Percentiles rank a stretch among this genome's conserved stretches.
Evolutionary conservation across 2,329 filamentous ascomycete genomes (phyloP).

Genomic region (Penicillium sp.): DNA sequence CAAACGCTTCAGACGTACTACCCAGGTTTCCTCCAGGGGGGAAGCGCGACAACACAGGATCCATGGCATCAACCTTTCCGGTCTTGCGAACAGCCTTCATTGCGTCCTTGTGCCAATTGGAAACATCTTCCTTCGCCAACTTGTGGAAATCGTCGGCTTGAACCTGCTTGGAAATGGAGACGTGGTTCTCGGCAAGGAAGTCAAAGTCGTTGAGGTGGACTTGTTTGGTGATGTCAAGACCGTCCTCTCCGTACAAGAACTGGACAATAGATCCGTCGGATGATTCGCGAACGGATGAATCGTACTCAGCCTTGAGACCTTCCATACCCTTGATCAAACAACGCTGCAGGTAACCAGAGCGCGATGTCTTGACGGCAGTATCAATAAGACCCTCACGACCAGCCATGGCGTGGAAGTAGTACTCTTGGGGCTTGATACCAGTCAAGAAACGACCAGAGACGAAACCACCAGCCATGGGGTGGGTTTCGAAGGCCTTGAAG

Average conservation of each 20-base stretch:
- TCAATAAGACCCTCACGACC: constrained; percentile 97
- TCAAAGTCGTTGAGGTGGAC: constrained; percentile 88
- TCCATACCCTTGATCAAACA: constrained; percentile 99
- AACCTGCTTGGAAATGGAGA: constrained; percentile 75
- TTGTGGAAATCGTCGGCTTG: constrained; percentile 60
- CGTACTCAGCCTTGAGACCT: constrained; percentile 86
- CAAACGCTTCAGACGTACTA: constrained; percentile 87
- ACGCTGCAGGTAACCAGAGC: constrained; percentile 92
- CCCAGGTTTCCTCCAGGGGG: constrained; percentile 78
- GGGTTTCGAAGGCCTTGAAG: constrained; percentile 88
- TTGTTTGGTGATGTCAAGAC: constrained; percentile 89
- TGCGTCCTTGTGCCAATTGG: constrained; percentile 61
- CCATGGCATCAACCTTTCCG: constrained; percentile 65
- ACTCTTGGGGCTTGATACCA: constrained; percentile 94
- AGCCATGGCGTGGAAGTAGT: constrained; percentile 99
- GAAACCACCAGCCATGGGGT: constrained; percentile 87
- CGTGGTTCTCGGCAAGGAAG: constrained; percentile 84
- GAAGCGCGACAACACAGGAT: constrained; percentile 73
- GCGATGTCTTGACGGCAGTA: constrained; percentile 96
- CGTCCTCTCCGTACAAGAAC: constrained; percentile 96
- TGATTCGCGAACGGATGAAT: constrained; percentile 83
- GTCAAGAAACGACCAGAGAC: constrained; percentile 97
- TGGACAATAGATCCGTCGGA: constrained; percentile 91
- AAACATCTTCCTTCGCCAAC: constrained; percentile 67
- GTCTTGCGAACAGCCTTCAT: constrained; percentile 82